A percentile compares a stretch with the other conserved stretches of the same genome.
These are phyloP conservation scores for Chlorencoelia australis DNA, from an alignment of 2,329 filamentous ascomycete species.

Conservation along the genomic window DNA sequence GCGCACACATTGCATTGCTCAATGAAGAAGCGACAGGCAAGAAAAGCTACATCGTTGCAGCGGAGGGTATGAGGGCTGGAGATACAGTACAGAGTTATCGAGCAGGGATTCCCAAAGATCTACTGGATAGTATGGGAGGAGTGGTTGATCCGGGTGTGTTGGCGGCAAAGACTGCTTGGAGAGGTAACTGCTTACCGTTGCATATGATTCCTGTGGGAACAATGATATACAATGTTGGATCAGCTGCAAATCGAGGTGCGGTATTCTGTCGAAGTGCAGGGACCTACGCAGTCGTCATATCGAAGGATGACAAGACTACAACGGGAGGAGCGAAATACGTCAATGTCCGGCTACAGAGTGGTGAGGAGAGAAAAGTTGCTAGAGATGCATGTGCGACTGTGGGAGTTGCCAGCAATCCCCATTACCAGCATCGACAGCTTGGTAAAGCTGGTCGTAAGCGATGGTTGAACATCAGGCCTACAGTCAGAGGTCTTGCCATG, in stretches of 20 bases:
- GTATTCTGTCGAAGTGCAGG: slow-evolving; percentile 94
- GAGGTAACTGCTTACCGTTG: slow-evolving; percentile 89
- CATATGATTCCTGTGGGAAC: slow-evolving; percentile 96
- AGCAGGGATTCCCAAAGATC: slow-evolving; percentile 73
- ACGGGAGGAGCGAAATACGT: slow-evolving; percentile 65
- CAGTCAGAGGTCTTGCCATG: slow-evolving; percentile 96
- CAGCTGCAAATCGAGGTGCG: slow-evolving; percentile 59
- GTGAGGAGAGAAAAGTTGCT: slow-evolving; percentile 80
- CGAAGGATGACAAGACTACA: slow-evolving; percentile 70
- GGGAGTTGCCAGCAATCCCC: slow-evolving; percentile 85
- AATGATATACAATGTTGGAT: slow-evolving; percentile 81
- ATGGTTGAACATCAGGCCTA: slow-evolving; percentile 90
- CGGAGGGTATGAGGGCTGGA: slow-evolving; percentile 85
- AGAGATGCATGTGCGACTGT: slow-evolving; percentile 92
- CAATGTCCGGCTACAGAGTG: slow-evolving; percentile 79
- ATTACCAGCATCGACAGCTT: slow-evolving; percentile 81
- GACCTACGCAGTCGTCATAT: slow-evolving; percentile 78
- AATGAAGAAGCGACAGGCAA: slow-evolving; percentile 62
- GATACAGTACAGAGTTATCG: slow-evolving; percentile 90
- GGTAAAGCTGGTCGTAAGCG: slow-evolving; percentile 91
- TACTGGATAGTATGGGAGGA: slow-evolving; percentile 88
- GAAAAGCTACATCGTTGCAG: slow-evolving; percentile 88
- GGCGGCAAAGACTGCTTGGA: slow-evolving; percentile 85
- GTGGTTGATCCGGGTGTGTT: slow-evolving; percentile 89
- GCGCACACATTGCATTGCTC: slow-evolving; percentile 83